Conservation (phyloP, 2,329 filamentous ascomycete species). For the Cytospora schulzeri region DNA sequence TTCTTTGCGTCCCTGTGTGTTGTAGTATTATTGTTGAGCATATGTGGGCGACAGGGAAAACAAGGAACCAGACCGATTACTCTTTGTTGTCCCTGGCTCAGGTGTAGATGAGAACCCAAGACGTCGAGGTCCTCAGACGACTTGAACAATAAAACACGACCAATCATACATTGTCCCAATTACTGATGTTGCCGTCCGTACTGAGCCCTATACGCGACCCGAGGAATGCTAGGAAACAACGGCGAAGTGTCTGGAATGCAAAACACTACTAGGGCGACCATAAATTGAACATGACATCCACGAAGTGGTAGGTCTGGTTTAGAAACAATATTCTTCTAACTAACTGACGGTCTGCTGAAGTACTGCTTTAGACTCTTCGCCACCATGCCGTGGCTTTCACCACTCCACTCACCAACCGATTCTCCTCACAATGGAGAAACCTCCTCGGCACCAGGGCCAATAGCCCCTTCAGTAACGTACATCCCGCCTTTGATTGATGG, state of each 20-base stretch:
- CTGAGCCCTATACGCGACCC: background rate
- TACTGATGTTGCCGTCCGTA: too few relatives aligned
- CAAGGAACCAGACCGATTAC: too few relatives aligned
- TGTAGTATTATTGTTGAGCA: too few relatives aligned
- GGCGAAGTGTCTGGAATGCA: slow-evolving; percentile 5
- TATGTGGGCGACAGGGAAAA: too few relatives aligned
- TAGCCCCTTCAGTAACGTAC: slow-evolving; percentile 34
- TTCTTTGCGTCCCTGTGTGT: too few relatives aligned
- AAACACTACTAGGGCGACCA: slow-evolving; percentile 8
- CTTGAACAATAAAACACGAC: background rate
- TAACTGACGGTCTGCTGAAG: too few relatives aligned
- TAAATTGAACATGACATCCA: slow-evolving; percentile 5
- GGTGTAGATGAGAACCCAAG: background rate
- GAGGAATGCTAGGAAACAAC: slow-evolving; percentile 8
- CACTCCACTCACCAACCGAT: slow-evolving; percentile 12
- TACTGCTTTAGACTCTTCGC: background rate
- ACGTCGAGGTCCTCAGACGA: background rate
- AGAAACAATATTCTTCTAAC: too few relatives aligned
- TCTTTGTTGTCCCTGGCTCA: too few relatives aligned
- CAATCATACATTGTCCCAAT: background rate
- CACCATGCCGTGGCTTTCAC: slow-evolving; percentile 24
- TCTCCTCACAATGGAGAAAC: slow-evolving; percentile 10
- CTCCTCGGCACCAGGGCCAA: background rate
- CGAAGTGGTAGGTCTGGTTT: background rate
- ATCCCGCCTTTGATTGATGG: slow-evolving; percentile 41